Conservation (phyloP, 1,284 basidiomycete species). For the Marasmius sp. region DNA sequence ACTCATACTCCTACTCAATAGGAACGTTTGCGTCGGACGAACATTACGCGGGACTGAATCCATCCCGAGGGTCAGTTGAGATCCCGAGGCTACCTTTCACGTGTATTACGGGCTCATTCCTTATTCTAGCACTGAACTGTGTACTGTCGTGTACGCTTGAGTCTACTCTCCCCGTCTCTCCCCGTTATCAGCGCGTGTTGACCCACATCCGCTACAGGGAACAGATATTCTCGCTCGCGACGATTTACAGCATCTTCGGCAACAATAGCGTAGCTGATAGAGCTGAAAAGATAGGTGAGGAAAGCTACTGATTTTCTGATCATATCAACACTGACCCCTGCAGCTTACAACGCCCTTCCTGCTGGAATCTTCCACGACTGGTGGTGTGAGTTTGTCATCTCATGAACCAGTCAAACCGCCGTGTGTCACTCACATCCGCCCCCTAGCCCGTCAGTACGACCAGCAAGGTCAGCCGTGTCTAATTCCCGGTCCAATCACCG, state of each 20-base stretch:
- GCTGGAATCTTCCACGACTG: constrained; percentile 36
- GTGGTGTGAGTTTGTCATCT: constrained; percentile 26
- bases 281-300: constrained; percentile 34
- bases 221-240: constrained; percentile 39
- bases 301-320: not conserved
- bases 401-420: not conserved
- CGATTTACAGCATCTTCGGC: constrained; percentile 38
- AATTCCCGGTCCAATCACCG: not conserved
- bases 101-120: not conserved
- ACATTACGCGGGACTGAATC: constrained; percentile 37
- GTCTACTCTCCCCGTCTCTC: not conserved
- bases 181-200: too few species aligned
- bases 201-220: constrained; percentile 23
- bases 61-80: constrained; percentile 33
- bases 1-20: too few species aligned
- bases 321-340: not conserved
- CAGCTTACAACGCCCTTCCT: constrained; percentile 41
- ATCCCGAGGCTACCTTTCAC: not conserved
- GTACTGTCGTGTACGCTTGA: constrained; percentile 33
- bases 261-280: constrained; percentile 39
- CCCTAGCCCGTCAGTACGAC: constrained; percentile 37
- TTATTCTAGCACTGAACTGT: constrained; percentile 33
- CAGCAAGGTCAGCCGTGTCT: constrained; percentile 30
- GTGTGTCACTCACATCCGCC: not conserved
- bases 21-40: constrained; percentile 38